Percentiles rank a stretch among this genome's conserved stretches.
Evolutionary conservation across 257 asterid genomes (phyloP).

Genomic region (Mitragyna speciosa): DNA sequence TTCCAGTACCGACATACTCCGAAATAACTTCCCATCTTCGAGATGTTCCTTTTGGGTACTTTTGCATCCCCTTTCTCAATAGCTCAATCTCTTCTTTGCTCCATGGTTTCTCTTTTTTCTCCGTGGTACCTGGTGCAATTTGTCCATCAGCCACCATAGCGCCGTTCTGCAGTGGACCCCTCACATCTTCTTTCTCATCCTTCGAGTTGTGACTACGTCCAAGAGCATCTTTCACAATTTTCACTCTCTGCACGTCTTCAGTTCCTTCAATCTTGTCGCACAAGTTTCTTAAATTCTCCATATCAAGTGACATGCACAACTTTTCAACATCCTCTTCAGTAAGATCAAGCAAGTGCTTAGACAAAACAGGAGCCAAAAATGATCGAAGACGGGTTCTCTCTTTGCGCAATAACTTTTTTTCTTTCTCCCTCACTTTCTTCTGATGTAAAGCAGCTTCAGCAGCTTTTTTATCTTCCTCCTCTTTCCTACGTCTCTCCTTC

Average conservation of each 20-base stretch:
- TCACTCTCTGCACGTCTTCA: conserved; percentile 53
- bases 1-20: conserved; percentile 73
- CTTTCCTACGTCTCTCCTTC: conserved; percentile 74
- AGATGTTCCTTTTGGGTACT: conserved; percentile 94
- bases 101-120: conserved; percentile 79
- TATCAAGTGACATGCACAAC: conserved; percentile 66
- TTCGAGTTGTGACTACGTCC: conserved; percentile 38
- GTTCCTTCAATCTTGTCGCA: conserved; percentile 67
- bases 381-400: conserved; percentile 80
- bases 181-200: conserved; percentile 43
- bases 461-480: conserved; percentile 72
- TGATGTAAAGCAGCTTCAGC: conserved; percentile 84
- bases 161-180: conserved; percentile 55
- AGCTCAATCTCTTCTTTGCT: conserved; percentile 87
- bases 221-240: conserved; percentile 48
- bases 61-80: conserved; percentile 77
- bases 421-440: conserved; percentile 76
- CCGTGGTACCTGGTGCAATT: conserved; percentile 31
- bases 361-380: conserved; percentile 50
- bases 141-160: conserved; percentile 37
- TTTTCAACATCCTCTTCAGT: conserved; percentile 65
- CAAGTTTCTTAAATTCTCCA: conserved; percentile 62
- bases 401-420: conserved; percentile 80
- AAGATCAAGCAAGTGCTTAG: conserved; percentile 52
- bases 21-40: conserved; percentile 97